Percentiles rank a stretch among this genome's conserved stretches.
These are phyloP conservation scores for Dryas alaskensis DNA, from an alignment of 306 rosid species.

Conservation along the genomic window DNA sequence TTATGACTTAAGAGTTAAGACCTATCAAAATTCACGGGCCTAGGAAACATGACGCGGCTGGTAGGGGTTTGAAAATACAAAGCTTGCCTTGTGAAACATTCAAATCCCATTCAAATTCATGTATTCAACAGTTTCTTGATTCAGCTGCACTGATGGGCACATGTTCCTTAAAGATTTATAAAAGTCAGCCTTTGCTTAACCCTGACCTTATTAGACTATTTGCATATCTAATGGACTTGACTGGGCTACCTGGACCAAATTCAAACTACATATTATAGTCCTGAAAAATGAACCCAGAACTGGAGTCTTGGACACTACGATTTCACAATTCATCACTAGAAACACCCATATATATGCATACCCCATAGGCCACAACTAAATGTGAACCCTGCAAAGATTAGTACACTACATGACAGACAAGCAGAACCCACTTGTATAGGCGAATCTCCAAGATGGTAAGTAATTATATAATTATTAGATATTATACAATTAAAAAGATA, in stretches of 20 bases:
- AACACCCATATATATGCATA: too few species aligned
- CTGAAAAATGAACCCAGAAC: too few species aligned
- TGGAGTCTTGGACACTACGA: too few species aligned
- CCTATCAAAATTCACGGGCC: not conserved
- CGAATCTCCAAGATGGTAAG: too few species aligned
- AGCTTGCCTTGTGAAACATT: conserved; percentile 38
- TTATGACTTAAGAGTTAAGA: too few species aligned
- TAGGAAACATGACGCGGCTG: conserved; percentile 27
- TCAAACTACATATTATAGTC: not conserved
- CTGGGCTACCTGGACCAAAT: not conserved
- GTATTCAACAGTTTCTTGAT: conserved; percentile 20
- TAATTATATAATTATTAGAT: too few species aligned
- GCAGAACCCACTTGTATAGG: too few species aligned
- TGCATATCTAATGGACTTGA: not conserved
- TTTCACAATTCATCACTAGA: too few species aligned
- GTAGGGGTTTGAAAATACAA: conserved; percentile 20
- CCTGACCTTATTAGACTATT: not conserved
- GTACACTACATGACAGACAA: too few species aligned
- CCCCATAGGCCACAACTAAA: too few species aligned
- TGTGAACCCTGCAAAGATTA: too few species aligned
- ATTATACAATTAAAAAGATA: too few species aligned
- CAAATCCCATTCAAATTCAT: conserved; percentile 29
- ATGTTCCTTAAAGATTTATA: conserved; percentile 17
- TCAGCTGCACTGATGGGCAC: conserved; percentile 34
- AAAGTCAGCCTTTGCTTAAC: conserved; percentile 15